A percentile compares a stretch with the other conserved stretches of the same genome.
Conservation (phyloP, 768 basidiomycete species). For the Trametes gibbosa region DNA sequence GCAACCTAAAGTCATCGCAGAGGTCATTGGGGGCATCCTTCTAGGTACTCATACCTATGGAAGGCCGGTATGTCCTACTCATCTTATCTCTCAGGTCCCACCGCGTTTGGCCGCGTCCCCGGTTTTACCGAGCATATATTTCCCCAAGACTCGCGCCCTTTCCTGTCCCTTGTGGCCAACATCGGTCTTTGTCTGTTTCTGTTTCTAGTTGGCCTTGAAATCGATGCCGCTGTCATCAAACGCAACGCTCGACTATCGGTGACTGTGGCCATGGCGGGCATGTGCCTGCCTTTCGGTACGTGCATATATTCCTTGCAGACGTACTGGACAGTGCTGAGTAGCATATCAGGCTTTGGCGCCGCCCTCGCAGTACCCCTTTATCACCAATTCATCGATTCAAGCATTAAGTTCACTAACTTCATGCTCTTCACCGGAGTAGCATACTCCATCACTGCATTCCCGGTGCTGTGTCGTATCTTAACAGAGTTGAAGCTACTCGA, state of each 20-base stretch:
- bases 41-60: conserved; percentile 45
- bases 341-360: conserved; percentile 51
- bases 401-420: conserved; percentile 80
- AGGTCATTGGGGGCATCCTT: conserved; percentile 87
- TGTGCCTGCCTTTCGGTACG: conserved; percentile 78
- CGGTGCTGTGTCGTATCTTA: conserved; percentile 83
- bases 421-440: conserved; percentile 94
- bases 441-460: conserved; percentile 85
- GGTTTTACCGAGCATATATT: conserved; percentile 88
- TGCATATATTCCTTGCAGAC: no score
- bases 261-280: conserved; percentile 77
- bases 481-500: conserved; percentile 90
- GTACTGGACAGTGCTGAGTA: not conserved
- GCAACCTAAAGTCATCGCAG: conserved; percentile 85
- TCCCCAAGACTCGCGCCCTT: conserved; percentile 65
- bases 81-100: conserved; percentile 34
- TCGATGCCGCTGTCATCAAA: conserved; percentile 75
- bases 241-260: conserved; percentile 68
- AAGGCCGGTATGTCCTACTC: not conserved
- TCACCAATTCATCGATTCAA: conserved; percentile 63
- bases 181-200: conserved; percentile 88
- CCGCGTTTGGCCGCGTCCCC: conserved; percentile 77
- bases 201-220: conserved; percentile 92
- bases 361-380: conserved; percentile 71
- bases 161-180: conserved; percentile 82